Evolutionary conservation across 306 rosid species (phyloP).

Genomic region (Malus sieversii): DNA sequence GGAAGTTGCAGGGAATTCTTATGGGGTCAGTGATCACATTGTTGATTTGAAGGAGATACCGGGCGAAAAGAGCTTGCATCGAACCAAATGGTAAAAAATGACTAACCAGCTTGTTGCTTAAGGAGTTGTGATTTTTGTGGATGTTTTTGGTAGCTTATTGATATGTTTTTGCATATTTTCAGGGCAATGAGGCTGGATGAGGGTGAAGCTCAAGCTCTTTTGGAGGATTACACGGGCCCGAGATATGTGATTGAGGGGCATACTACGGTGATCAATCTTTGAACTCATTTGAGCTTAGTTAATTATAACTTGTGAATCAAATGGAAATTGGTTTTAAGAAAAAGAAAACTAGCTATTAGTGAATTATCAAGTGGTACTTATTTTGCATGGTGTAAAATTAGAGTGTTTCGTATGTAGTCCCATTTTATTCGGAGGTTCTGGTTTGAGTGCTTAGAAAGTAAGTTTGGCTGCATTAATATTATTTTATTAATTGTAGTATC

Average conservation of each 20-base stretch:
- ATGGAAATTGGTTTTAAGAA: background rate
- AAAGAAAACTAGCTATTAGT: background rate
- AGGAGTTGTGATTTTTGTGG: background rate
- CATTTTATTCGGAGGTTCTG: background rate
- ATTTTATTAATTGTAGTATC: background rate
- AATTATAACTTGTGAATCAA: constrained; percentile 1
- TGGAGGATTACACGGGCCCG: constrained; percentile 68
- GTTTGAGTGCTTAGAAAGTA: background rate
- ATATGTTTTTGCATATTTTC: constrained; percentile 3
- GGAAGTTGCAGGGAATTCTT: constrained; percentile 29
- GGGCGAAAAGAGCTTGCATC: constrained; percentile 82
- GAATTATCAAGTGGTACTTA: background rate
- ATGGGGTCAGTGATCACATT: constrained; percentile 41
- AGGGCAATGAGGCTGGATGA: constrained; percentile 65
- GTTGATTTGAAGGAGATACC: constrained; percentile 83
- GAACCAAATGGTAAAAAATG: constrained; percentile 64
- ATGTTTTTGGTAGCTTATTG: constrained; percentile 3
- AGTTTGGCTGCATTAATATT: background rate
- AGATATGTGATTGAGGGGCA: constrained; percentile 73
- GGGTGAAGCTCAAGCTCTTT: constrained; percentile 46
- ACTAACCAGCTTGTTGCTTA: constrained; percentile 8
- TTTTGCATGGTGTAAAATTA: background rate
- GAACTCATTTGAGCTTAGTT: constrained; percentile 13
- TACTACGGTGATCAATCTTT: constrained; percentile 48
- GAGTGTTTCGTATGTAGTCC: background rate